Evolutionary conservation across 2,329 filamentous ascomycete species (phyloP).

Genomic region (Trichoderma sp.): DNA sequence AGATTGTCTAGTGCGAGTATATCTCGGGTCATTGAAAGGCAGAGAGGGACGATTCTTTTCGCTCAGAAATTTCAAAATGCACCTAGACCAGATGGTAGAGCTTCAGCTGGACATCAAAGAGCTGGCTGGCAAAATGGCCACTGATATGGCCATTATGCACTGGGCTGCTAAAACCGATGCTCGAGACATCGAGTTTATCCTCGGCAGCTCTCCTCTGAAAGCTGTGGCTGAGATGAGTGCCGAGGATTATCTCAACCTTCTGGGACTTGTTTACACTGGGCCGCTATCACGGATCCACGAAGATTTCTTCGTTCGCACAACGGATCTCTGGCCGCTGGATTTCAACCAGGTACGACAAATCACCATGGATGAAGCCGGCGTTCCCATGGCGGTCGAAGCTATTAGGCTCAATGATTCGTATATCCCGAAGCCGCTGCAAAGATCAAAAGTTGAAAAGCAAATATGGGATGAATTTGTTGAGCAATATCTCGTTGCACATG

Average conservation of each 20-base stretch:
- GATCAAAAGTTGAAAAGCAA: neutral
- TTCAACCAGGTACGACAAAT: conserved; percentile 36
- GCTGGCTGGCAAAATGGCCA: conserved; percentile 32
- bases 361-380: conserved; percentile 29
- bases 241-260: neutral
- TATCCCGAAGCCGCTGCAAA: conserved; percentile 27
- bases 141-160: conserved; percentile 37
- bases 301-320: conserved; percentile 26
- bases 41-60: conserved; percentile 30
- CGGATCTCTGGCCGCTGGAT: conserved; percentile 36
- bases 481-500: neutral
- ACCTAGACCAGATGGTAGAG: conserved; percentile 36
- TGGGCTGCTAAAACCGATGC: conserved; percentile 37
- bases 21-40: conserved; percentile 29
- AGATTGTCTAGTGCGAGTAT: conserved; percentile 31
- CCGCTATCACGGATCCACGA: neutral
- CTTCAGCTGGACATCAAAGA: conserved; percentile 30
- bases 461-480: conserved; percentile 26
- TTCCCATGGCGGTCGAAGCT: conserved; percentile 29
- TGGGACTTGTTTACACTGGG: neutral
- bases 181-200: conserved; percentile 38
- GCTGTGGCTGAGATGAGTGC: neutral
- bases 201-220: conserved; percentile 31
- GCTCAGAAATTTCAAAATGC: conserved; percentile 39
- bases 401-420: conserved; percentile 32